Base-by-base conservation (phyloP, 1,284 basidiomycete species). In the Tremellales sp. region DNA sequence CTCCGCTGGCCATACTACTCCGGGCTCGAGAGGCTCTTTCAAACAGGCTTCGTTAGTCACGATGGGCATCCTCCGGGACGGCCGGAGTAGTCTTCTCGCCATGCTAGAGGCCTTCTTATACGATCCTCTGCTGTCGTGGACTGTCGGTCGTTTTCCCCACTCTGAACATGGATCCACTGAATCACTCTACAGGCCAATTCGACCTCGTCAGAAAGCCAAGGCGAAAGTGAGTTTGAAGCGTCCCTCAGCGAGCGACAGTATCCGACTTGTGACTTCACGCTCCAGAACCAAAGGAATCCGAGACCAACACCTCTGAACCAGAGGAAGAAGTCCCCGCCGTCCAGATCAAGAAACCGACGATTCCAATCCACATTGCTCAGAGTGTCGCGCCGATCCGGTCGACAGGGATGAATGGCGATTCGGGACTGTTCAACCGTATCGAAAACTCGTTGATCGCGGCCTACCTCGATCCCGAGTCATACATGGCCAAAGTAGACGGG, bases 101-200 rank as follows among this genome's bases (percentile, higher is more conserved):
- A 66, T 71, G 63, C 54, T 71, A 12, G 68, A 68, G 40, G 67
- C 88, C 14, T 92, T 92, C 65, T 84, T 92, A 13, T 91, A 91
- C 59, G 88, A 92, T 65, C 88, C 88, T 10, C 74, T 92, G 46
- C 86, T 91, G 66, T 89, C 87, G 61, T 92, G 88, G 88, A 68
- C 64, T 31, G 68, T 64, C 32, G 49, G 62, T 56, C 7, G 21
- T 43, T 26, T 31, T 24, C 9, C 26, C 42, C 10, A 34, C n/a
- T n/a, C n/a, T 34, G n/a, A 26, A 14, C 18, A 29, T 16, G 16
- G 19, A 24, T 13, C 16, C 12, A 27, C 14, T 42, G 9, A 31
- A 21, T 34, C 29, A 16, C 14, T 14, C 6, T 40, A 19, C 40
- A 22, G 27, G 40, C 37, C 24, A 26, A 26, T 10, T 24, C 37